Percentiles rank a stretch among this genome's conserved stretches.
Evolutionary conservation across 73 alveolate species (phyloP).

Genomic region (Loxodes magnus): DNA sequence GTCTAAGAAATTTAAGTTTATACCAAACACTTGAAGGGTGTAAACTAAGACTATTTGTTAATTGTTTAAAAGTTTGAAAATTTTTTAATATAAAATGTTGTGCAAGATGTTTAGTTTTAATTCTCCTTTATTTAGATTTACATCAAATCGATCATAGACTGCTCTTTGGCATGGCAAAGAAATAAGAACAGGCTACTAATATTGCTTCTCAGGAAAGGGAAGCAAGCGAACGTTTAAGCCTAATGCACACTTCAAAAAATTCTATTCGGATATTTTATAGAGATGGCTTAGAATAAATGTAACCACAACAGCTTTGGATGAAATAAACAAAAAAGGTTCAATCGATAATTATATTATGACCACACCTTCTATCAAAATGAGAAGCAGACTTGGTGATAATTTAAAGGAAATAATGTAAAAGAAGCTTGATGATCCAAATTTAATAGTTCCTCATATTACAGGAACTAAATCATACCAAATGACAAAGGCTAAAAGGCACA

Average conservation of each 20-base stretch:
- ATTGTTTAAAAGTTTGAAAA: too few species aligned
- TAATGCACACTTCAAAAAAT: slow-evolving; percentile 15
- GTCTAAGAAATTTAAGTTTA: too few species aligned
- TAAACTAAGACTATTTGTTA: too few species aligned
- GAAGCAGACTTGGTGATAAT: slow-evolving; percentile 35
- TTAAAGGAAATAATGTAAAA: slow-evolving; percentile 12
- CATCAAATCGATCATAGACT: slow-evolving; percentile 6
- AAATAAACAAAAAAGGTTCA: slow-evolving; percentile 35
- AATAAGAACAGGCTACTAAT: background rate
- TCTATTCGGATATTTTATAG: slow-evolving; percentile 20
- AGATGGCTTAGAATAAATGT: slow-evolving; percentile 9
- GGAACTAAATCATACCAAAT: too few species aligned
- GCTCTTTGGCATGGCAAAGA: slow-evolving; percentile 9
- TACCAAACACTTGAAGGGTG: too few species aligned
- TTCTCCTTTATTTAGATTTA: too few species aligned
- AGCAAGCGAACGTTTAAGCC: slow-evolving; percentile 25
- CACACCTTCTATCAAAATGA: slow-evolving; percentile 20
- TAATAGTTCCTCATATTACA: slow-evolving; percentile 32
- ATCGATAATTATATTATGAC: slow-evolving; percentile 31
- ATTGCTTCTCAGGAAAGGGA: slow-evolving; percentile 30
- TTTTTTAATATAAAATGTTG: too few species aligned
- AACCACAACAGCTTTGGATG: slow-evolving; percentile 26
- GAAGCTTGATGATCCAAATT: slow-evolving; percentile 32
- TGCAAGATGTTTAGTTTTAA: too few species aligned
- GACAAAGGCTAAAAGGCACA: too few species aligned